These are phyloP conservation scores for Eudorina sp. DNA, from an alignment of 139 green algal genomes.

Conservation along the genomic window DNA sequence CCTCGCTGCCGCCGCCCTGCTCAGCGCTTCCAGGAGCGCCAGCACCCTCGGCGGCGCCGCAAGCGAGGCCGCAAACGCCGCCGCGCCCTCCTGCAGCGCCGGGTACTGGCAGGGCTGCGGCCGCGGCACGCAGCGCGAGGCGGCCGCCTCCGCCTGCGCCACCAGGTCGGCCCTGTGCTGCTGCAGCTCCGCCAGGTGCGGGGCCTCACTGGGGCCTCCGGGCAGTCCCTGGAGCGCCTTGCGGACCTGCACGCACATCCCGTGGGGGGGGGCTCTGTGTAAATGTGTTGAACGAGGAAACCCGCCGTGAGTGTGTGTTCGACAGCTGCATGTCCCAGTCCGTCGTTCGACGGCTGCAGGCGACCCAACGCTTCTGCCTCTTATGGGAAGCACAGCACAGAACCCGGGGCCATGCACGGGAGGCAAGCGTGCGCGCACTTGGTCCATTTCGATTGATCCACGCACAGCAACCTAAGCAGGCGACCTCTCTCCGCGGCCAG, in stretches of 20 bases:
- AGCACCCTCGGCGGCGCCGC: constrained; percentile 48
- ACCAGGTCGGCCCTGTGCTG: background rate
- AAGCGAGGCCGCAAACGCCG: constrained; percentile 56
- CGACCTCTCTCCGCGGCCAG: background rate
- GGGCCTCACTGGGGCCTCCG: constrained; percentile 70
- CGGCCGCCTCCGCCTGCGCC: constrained; percentile 3
- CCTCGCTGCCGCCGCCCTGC: background rate
- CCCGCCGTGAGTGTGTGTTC: too few relatives aligned
- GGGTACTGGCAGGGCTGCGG: constrained; percentile 83
- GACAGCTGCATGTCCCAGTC: too few relatives aligned
- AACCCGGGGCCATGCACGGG: too few relatives aligned
- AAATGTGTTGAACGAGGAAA: too few relatives aligned
- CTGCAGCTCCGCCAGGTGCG: constrained; percentile 53
- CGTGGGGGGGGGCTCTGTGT: too few relatives aligned
- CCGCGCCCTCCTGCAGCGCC: constrained; percentile 66
- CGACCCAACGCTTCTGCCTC: too few relatives aligned
- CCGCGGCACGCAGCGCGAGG: constrained; percentile 73
- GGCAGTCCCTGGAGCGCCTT: constrained; percentile 69
- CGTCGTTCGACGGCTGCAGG: too few relatives aligned
- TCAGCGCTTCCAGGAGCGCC: constrained; percentile 47
- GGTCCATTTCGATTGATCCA: too few relatives aligned
- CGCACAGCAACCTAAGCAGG: too few relatives aligned
- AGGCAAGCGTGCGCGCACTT: too few relatives aligned
- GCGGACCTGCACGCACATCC: constrained; percentile 58
- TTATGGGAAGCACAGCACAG: too few relatives aligned